Evolutionary conservation across 805 yeast genomes (phyloP), one percentile per base, ranked within the genome.

Genomic region (Candida ulmi): DNA sequence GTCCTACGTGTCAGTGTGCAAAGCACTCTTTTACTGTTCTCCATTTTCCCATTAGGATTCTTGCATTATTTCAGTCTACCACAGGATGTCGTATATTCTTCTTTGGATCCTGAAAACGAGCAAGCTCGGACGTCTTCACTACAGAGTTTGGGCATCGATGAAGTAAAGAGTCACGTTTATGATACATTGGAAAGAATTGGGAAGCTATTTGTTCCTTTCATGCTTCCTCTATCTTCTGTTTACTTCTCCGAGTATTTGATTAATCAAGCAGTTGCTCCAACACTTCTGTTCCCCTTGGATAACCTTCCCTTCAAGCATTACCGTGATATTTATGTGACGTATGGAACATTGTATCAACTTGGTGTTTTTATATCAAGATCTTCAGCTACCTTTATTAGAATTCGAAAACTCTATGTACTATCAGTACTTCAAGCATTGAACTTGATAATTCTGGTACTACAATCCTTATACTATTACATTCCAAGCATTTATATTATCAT

Each of bases 311-410:
- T 88, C 52, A 54, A 62, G 2, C 63, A 74, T 16, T 87, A 74
- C 57, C 71, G 97, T 46, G 98, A 91, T 52, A 83, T 86, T 4
- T 91, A 91, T 58, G 98, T 91, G 12, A 78, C 88, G 1, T 91
- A 91, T 55, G 95, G 96, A 8, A 82, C 95, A 4, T 60, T 90
- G 4, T 91, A 91, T 52, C 98, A 91, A 58, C 56, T 88, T 4
- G 99, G 99, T 8, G 99, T 91, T 0, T 88, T 91, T 53, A 73
- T 91, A 2, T 88, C 97, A 3, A 68, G 98, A 41, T 86, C 97
- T 0, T 86, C 96, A 1, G 80, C 86, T 0, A 68, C 79, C 3
- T 66, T 81, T 41, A 50, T 85, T 19, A 66, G 95, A 35, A 59
- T 90, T 29, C 68, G 61, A 37, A 65, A 68, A 8, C 65, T 91